Conservation (phyloP, 148 eudicot genomes). For the Chenopodium berlandieri region DNA sequence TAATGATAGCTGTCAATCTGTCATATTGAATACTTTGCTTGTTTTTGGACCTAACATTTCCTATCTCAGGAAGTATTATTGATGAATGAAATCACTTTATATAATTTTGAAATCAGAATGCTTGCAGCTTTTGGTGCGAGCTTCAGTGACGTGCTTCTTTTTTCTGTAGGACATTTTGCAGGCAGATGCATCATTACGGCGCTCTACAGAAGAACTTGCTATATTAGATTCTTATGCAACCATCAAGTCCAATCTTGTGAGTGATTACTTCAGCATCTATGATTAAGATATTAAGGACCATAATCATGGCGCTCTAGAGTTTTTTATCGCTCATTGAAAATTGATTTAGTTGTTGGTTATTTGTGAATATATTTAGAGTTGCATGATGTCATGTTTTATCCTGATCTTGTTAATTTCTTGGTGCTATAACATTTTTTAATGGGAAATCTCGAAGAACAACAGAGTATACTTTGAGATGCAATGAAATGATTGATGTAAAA, state of each 20-base stretch:
- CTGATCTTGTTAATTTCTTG: not conserved
- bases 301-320: not conserved
- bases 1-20: not conserved
- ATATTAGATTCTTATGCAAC: conserved; percentile 63
- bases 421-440: not conserved
- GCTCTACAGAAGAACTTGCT: conserved; percentile 68
- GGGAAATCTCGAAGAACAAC: not conserved
- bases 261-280: conserved; percentile 28
- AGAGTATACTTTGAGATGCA: not conserved
- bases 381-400: not conserved
- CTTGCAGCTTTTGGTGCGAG: not conserved
- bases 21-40: not conserved
- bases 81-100: not conserved
- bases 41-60: not conserved
- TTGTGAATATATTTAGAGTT: not conserved
- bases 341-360: too few species aligned
- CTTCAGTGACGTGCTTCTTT: conserved; percentile 4
- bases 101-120: not conserved
- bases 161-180: conserved; percentile 69
- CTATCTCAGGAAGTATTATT: not conserved
- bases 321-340: not conserved
- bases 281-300: not conserved
- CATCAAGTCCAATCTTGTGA: conserved; percentile 88
- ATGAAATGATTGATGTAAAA: not conserved
- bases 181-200: conserved; percentile 66